phyloP scores from a whole-genome alignment of 441 rosid species.

The Geranium incanum region DNA sequence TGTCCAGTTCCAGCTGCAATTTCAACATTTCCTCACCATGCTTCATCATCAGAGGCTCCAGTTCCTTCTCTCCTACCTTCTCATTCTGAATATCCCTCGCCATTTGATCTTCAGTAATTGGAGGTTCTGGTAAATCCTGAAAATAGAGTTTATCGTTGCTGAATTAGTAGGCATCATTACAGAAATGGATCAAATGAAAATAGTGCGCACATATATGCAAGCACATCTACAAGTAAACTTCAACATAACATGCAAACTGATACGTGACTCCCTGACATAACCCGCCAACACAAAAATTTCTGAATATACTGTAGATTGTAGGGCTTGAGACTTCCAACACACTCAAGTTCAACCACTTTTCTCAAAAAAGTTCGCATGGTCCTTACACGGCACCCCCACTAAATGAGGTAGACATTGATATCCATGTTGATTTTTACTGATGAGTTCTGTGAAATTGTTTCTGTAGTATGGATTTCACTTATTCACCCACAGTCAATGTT shows the following conservation, averaged over 20 bases:
- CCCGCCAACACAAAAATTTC: neutral
- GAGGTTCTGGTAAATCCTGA: constrained; percentile 36
- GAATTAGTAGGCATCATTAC: neutral
- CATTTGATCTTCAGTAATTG: constrained; percentile 15
- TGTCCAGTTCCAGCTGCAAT: constrained; percentile 86
- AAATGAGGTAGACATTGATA: neutral
- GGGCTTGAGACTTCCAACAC: neutral
- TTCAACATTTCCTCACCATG: constrained; percentile 59
- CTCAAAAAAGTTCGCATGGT: neutral
- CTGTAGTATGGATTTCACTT: neutral
- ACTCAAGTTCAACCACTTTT: neutral
- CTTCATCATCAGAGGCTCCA: constrained; percentile 33
- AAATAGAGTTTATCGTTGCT: constrained; percentile 15
- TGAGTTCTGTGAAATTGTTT: neutral
- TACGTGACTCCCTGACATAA: neutral
- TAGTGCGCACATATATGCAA: neutral
- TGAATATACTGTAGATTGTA: neutral
- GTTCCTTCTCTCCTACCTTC: constrained; percentile 22
- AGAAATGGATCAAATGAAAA: neutral
- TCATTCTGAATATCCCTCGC: constrained; percentile 25
- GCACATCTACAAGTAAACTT: neutral
- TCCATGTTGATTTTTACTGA: neutral
- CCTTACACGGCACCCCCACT: neutral
- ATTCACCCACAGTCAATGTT: neutral
- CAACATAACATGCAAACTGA: neutral